phyloP scores from a whole-genome alignment of 306 rosid species.

The Rosa lucieae region DNA sequence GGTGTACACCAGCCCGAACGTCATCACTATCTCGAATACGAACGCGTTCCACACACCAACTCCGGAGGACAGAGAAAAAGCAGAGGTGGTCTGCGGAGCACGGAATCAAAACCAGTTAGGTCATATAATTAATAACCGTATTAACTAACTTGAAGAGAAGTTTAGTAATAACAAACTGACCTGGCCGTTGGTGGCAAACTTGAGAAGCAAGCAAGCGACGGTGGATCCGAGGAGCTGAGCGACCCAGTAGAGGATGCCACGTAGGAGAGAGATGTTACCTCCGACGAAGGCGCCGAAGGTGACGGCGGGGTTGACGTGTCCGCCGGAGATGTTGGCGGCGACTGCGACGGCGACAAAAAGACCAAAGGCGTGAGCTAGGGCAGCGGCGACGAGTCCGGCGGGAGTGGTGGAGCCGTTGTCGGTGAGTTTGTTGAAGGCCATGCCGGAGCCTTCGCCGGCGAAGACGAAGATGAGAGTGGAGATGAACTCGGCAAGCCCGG shows the following conservation, averaged over 20 bases:
- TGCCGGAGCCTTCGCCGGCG: constrained; percentile 83
- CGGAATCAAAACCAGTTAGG: constrained; percentile 4
- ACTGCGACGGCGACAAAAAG: constrained; percentile 83
- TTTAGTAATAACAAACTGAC: constrained; percentile 33
- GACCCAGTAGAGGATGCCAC: constrained; percentile 72
- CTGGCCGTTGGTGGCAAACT: constrained; percentile 49
- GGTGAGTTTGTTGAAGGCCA: constrained; percentile 84
- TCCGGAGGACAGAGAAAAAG: constrained; percentile 54
- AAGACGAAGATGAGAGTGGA: constrained; percentile 89
- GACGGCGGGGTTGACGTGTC: constrained; percentile 95
- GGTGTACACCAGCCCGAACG: constrained; percentile 87
- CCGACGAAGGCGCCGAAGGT: constrained; percentile 87
- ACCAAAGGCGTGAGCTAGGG: constrained; percentile 75
- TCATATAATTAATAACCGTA: background rate
- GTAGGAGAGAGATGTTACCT: constrained; percentile 74
- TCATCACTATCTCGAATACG: constrained; percentile 86
- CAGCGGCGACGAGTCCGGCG: constrained; percentile 61
- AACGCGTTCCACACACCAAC: constrained; percentile 71
- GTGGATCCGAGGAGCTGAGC: constrained; percentile 86
- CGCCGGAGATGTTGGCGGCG: constrained; percentile 82
- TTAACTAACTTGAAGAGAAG: background rate
- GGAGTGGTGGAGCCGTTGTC: constrained; percentile 48
- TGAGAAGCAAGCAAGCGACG: constrained; percentile 63
- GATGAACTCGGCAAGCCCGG: constrained; percentile 78
- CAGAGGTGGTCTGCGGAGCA: constrained; percentile 49